Percentiles rank a stretch among this genome's conserved stretches.
These are phyloP conservation scores for Aschersonia sp. DNA, from an alignment of 2,329 filamentous ascomycete species.

Conservation along the genomic window DNA sequence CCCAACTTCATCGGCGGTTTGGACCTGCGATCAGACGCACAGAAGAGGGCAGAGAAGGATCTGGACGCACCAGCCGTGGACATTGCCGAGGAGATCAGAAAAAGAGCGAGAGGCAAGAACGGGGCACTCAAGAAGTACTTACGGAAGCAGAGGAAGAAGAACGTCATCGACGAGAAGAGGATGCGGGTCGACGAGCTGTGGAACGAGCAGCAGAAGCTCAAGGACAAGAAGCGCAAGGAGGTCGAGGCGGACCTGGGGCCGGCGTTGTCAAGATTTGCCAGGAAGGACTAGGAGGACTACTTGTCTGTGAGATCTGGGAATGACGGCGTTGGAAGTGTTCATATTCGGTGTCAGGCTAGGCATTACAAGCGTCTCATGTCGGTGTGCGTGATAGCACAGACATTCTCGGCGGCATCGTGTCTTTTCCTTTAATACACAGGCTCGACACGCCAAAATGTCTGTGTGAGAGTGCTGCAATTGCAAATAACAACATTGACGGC, in stretches of 20 bases:
- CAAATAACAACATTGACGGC: no score
- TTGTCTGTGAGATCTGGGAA: no score
- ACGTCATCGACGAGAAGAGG: conserved; percentile 92
- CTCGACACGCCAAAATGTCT: no score
- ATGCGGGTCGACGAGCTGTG: conserved; percentile 73
- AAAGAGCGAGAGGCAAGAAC: conserved; percentile 79
- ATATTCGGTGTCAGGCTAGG: no score
- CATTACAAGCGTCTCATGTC: no score
- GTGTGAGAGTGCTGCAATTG: no score
- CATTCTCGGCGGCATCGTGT: no score
- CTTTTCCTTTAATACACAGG: no score
- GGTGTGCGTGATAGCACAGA: no score
- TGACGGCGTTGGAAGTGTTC: no score
- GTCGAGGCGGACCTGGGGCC: conserved; percentile 66
- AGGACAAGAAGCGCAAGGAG: conserved; percentile 46
- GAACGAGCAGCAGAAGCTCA: conserved; percentile 55
- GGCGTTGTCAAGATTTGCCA: conserved; percentile 72
- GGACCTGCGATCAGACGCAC: conserved; percentile 66
- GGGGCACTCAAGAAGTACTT: conserved; percentile 77
- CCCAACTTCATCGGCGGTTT: conserved; percentile 84
- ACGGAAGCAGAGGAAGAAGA: conserved; percentile 82
- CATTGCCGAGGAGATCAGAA: conserved; percentile 49
- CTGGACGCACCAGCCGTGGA: conserved; percentile 54
- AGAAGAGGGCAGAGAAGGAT: conserved; percentile 63
- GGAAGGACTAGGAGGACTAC: conserved; percentile 52